These are phyloP conservation scores for Oropetium thomaeum DNA, from an alignment of 176 grass and related monocot species.

Conservation along the genomic window DNA sequence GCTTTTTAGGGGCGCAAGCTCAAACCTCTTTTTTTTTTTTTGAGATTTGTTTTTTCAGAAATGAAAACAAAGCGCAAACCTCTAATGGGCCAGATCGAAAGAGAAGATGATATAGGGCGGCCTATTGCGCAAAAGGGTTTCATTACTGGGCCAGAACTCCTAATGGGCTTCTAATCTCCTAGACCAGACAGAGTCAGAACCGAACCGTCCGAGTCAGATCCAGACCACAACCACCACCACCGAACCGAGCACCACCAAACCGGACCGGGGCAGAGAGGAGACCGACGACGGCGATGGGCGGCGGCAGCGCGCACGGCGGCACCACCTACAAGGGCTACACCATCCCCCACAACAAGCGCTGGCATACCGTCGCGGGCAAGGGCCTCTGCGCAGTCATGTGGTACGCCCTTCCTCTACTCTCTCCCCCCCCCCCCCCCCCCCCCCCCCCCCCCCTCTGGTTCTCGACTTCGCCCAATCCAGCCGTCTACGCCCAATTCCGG, in stretches of 20 bases:
- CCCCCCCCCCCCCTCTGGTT: neutral
- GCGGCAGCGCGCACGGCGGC: conserved; percentile 49
- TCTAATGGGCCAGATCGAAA: no score
- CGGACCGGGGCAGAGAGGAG: neutral
- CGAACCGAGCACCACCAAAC: neutral
- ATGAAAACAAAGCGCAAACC: no score
- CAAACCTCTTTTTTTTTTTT: no score
- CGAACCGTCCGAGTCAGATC: neutral
- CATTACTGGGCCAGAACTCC: neutral
- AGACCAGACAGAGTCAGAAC: neutral
- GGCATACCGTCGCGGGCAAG: conserved; percentile 84
- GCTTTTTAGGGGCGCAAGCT: no score
- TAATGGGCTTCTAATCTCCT: neutral
- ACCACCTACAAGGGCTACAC: conserved; percentile 95
- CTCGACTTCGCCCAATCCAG: neutral
- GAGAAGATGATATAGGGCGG: no score
- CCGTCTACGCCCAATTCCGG: neutral
- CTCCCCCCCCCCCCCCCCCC: no score
- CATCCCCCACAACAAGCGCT: conserved; percentile 77
- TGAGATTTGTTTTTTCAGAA: neutral
- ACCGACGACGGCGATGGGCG: conserved; percentile 40
- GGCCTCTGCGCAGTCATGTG: conserved; percentile 95
- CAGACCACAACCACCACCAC: neutral
- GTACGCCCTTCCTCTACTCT: conserved; percentile 23
- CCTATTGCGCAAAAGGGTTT: no score